phyloP scores from a whole-genome alignment of 306 rosid species.

The Vigna radiata region DNA sequence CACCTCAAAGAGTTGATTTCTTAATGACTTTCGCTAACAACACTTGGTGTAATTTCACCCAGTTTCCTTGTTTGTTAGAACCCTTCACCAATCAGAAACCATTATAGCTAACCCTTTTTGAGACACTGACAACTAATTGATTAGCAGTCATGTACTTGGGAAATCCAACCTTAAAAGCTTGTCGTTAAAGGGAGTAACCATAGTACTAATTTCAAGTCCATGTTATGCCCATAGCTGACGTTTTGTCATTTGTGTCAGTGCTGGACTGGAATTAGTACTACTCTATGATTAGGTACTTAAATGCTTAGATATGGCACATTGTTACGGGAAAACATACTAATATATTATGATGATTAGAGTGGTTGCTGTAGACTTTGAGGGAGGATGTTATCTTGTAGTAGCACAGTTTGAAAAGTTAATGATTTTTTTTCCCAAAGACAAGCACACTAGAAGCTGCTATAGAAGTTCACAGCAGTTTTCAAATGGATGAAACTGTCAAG shows the following conservation, averaged over 20 bases:
- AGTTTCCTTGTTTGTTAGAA: too few relatives aligned
- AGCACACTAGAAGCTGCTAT: background rate
- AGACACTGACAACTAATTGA: too few relatives aligned
- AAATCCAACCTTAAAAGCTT: too few relatives aligned
- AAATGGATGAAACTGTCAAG: slow-evolving; percentile 3
- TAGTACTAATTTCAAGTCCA: background rate
- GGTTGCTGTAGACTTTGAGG: background rate
- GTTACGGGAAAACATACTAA: background rate
- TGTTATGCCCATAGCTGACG: background rate
- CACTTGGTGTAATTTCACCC: too few relatives aligned
- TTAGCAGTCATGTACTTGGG: too few relatives aligned
- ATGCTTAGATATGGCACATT: background rate
- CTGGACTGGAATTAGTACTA: slow-evolving; percentile 20
- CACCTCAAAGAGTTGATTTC: too few relatives aligned
- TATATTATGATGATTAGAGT: background rate
- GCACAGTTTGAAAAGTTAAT: slow-evolving; percentile 46
- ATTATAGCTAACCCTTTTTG: too few relatives aligned
- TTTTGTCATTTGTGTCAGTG: slow-evolving; percentile 21
- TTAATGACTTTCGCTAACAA: too few relatives aligned
- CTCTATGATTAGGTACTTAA: background rate
- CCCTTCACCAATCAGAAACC: too few relatives aligned
- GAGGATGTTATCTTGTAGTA: background rate
- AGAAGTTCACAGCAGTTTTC: slow-evolving; percentile 9
- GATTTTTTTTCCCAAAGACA: slow-evolving; percentile 28
- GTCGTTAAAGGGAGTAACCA: too few relatives aligned